Percentiles rank a stretch among this genome's conserved stretches.
These are phyloP conservation scores for Danielia reshetovae DNA, from an alignment of 805 yeast species.

Conservation along the genomic window DNA sequence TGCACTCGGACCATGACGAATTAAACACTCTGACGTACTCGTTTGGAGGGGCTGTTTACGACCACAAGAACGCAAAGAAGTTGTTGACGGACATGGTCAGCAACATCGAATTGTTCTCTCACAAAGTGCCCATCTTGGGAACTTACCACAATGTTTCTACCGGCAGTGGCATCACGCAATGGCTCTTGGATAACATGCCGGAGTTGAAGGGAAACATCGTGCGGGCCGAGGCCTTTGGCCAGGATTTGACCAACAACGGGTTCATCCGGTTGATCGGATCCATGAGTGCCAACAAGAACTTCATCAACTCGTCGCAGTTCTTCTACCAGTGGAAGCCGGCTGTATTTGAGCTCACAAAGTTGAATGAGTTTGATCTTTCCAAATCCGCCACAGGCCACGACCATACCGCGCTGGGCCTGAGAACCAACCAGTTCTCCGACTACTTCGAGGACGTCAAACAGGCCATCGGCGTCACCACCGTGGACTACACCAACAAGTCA, in stretches of 20 bases:
- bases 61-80: slow-evolving; percentile 26
- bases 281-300: slow-evolving; percentile 44
- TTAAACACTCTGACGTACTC: slow-evolving; percentile 19
- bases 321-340: slow-evolving; percentile 77
- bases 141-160: slow-evolving; percentile 58
- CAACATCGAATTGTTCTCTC: slow-evolving; percentile 48
- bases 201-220: slow-evolving; percentile 46
- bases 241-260: slow-evolving; percentile 59
- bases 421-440: slow-evolving; percentile 18
- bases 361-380: slow-evolving; percentile 15
- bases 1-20: slow-evolving; percentile 17
- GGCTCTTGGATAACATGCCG: slow-evolving; percentile 48
- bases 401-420: slow-evolving; percentile 12
- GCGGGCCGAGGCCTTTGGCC: slow-evolving; percentile 70
- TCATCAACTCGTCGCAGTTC: slow-evolving; percentile 71
- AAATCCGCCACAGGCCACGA: slow-evolving; percentile 6
- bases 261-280: slow-evolving; percentile 64
- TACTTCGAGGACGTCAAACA: slow-evolving; percentile 43
- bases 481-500: slow-evolving; percentile 48
- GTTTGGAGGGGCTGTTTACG: slow-evolving; percentile 31
- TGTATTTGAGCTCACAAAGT: slow-evolving; percentile 49
- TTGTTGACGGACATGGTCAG: slow-evolving; percentile 32
- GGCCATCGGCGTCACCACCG: slow-evolving; percentile 39
- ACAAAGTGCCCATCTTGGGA: slow-evolving; percentile 67
- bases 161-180: slow-evolving; percentile 58